Base-by-base conservation (phyloP, 495 filamentous ascomycete species). In the Aspergillus avenaceus region DNA sequence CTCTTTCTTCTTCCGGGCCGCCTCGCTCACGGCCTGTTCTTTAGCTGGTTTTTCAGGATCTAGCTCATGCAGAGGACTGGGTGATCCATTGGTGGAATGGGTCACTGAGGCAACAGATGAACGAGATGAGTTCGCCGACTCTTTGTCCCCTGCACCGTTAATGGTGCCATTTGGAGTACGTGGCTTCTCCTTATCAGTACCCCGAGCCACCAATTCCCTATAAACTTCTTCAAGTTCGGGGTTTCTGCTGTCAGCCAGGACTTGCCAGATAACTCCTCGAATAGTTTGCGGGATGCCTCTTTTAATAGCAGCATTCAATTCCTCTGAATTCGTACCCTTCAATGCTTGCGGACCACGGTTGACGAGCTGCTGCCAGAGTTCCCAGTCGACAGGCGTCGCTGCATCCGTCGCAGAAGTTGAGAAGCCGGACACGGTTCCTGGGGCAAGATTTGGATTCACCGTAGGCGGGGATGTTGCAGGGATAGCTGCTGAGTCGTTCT, bases 211-310 rank as follows among this genome's bases (percentile, higher is more conserved):
- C 5, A 99, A 73, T 40, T 96, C 91, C 34, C 78, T 80, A 62
- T 97, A 99, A 2, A 91, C 80, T n/a, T 75, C 76, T 64, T 97
- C 93, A 14, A 97, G 71, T 24, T 95, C 92, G 43, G 90, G 83
- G 54, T 87, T 91, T 63, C 91, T 92, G 68, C 90, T 96, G 60
- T 95, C 88, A 4, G 95, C 91, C 56, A 99, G 67, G 11, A 96
- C 90, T 67, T 99, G 93, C 93, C 93, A 99, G 22, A 99, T 90
- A 9, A 97, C 95, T 18, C 93, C 93, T 40, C 93, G 82, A 47
- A 99, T 95, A 14, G 90, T 93, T 56, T 85, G 89, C 2, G 93
- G 93, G 48, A 99, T 97, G 32, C 93, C 93, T 41, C 87, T 85
- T 29, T 93, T 88, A 50, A 97, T 96, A 8, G 93, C 91, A 49